These are phyloP conservation scores for Monilinia aucupariae DNA, from an alignment of 2,329 filamentous ascomycete genomes.

Conservation along the genomic window DNA sequence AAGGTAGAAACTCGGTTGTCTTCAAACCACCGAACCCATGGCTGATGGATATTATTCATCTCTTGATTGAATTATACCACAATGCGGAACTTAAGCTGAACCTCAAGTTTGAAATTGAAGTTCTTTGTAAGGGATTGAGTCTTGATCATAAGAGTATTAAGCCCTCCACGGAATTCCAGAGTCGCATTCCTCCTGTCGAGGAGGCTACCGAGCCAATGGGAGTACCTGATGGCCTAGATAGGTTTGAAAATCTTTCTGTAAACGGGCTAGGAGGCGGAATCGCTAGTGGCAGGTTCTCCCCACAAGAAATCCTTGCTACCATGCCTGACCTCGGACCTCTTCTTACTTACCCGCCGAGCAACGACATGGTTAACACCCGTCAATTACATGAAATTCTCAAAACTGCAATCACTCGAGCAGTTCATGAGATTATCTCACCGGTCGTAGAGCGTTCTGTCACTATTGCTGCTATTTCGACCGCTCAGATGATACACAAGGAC, in stretches of 20 bases:
- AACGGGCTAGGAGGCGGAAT: slow-evolving; percentile 66
- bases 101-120: slow-evolving; percentile 97
- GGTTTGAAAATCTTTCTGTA: slow-evolving; percentile 76
- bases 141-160: slow-evolving; percentile 91
- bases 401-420: slow-evolving; percentile 78
- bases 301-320: slow-evolving; percentile 69
- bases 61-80: slow-evolving; percentile 90
- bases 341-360: slow-evolving; percentile 74
- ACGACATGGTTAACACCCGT: slow-evolving; percentile 67
- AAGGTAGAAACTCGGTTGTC: slow-evolving; percentile 77
- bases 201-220: slow-evolving; percentile 48
- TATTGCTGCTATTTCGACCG: slow-evolving; percentile 93
- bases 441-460: slow-evolving; percentile 97
- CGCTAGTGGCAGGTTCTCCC: slow-evolving; percentile 66
- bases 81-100: slow-evolving; percentile 91
- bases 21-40: slow-evolving; percentile 96
- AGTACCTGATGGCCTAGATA: slow-evolving; percentile 64
- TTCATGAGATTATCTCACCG: slow-evolving; percentile 94
- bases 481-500: slow-evolving; percentile 92
- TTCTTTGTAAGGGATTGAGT: slow-evolving; percentile 85
- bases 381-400: slow-evolving; percentile 73
- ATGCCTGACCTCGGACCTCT: slow-evolving; percentile 79
- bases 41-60: slow-evolving; percentile 90
- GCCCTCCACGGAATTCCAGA: slow-evolving; percentile 78
- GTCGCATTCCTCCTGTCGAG: slow-evolving; percentile 59